Percentiles rank a stretch among this genome's conserved stretches.
phyloP scores from a whole-genome alignment of 108 stramenopile genomes.

The Cyclotella sp. region DNA sequence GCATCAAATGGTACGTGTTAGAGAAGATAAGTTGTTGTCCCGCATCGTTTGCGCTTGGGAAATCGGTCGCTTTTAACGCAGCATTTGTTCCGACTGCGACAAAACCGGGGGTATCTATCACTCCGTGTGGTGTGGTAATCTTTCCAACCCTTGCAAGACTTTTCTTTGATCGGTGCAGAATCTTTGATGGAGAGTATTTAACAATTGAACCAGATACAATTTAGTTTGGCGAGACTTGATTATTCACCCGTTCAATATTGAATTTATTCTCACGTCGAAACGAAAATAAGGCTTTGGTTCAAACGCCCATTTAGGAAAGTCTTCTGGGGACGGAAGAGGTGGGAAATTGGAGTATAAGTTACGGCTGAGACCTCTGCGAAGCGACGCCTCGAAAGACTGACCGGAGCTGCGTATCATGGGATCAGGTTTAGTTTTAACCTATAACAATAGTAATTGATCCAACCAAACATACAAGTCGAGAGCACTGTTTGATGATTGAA shows the following conservation, averaged over 20 bases:
- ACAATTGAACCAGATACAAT: too few relatives aligned
- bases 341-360: neutral
- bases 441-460: too few relatives aligned
- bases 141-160: constrained; percentile 54
- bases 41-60: constrained; percentile 37
- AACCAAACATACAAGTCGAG: too few relatives aligned
- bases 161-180: constrained; percentile 52
- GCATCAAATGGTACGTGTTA: constrained; percentile 69
- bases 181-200: neutral
- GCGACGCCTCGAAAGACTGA: neutral
- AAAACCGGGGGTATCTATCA: constrained; percentile 65
- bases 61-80: constrained; percentile 49
- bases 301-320: constrained; percentile 45
- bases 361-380: neutral
- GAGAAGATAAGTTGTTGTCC: constrained; percentile 65
- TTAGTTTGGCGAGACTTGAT: too few relatives aligned
- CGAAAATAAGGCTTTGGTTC: constrained; percentile 45
- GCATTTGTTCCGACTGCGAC: constrained; percentile 76
- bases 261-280: constrained; percentile 37
- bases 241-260: too few relatives aligned
- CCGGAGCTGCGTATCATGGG: neutral
- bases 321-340: constrained; percentile 27
- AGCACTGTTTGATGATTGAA: too few relatives aligned
- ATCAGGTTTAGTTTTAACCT: too few relatives aligned
- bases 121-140: constrained; percentile 58